Conservation (phyloP, 148 eudicot genomes). For the Salicornia ramosissima region DNA sequence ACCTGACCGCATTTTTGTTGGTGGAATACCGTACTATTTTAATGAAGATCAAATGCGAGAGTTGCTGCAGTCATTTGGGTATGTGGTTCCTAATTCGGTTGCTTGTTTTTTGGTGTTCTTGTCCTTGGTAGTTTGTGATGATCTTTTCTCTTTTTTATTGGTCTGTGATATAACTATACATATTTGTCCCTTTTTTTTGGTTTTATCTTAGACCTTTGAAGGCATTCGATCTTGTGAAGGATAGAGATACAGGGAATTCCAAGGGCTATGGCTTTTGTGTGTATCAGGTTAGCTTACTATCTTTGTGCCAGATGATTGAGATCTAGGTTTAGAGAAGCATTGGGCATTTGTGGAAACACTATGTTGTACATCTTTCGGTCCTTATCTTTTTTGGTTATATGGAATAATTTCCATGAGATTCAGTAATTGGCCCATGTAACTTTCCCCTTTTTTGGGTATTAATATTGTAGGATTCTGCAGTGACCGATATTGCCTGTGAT, state of each 20-base stretch:
- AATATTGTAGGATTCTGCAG: conserved; percentile 55
- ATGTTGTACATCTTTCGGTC: neutral
- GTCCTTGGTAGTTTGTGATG: neutral
- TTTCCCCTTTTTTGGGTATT: neutral
- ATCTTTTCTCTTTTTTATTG: neutral
- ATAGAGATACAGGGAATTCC: conserved; percentile 90
- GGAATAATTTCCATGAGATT: neutral
- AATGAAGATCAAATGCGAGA: conserved; percentile 81
- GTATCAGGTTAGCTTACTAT: conserved; percentile 50
- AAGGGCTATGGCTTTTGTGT: conserved; percentile 92
- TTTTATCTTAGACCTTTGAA: conserved; percentile 52
- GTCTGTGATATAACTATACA: neutral
- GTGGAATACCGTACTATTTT: conserved; percentile 87
- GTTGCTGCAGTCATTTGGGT: conserved; percentile 82
- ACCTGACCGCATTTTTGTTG: conserved; percentile 87
- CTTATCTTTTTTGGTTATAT: too few relatives aligned
- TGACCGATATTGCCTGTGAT: conserved; percentile 94
- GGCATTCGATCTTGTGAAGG: conserved; percentile 91
- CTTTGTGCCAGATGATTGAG: neutral
- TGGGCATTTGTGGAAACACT: neutral
- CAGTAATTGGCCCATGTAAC: conserved; percentile 6
- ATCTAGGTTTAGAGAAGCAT: neutral
- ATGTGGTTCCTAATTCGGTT: conserved; percentile 9
- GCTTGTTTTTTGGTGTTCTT: neutral
- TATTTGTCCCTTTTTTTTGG: conserved; percentile 9